Percentiles rank a stretch among this genome's conserved stretches.
phyloP scores from a whole-genome alignment of 2,329 filamentous ascomycete genomes.

The Aspergillus quadrilineatus region DNA sequence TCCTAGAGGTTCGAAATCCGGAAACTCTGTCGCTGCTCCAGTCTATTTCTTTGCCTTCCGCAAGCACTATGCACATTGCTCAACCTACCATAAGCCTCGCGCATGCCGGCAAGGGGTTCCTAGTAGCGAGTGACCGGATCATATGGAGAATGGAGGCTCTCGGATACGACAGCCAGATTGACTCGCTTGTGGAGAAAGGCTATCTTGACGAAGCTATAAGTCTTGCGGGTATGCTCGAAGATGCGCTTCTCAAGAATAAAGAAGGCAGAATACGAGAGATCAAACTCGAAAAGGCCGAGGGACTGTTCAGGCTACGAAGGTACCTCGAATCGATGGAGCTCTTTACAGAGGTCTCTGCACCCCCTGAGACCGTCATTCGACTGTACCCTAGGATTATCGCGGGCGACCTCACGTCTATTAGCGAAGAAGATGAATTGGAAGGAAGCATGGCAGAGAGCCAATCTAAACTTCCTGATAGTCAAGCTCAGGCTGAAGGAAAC shows the following conservation, averaged over 20 bases:
- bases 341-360: constrained; percentile 85
- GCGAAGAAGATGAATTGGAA: constrained; percentile 46
- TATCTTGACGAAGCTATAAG: constrained; percentile 91
- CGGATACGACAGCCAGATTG: constrained; percentile 85
- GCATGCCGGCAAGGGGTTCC: constrained; percentile 92
- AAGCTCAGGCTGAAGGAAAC: constrained; percentile 26
- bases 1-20: constrained; percentile 86
- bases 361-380: constrained; percentile 81
- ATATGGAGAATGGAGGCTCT: constrained; percentile 97
- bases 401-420: constrained; percentile 69
- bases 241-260: constrained; percentile 84
- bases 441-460: constrained; percentile 25
- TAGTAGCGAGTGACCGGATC: constrained; percentile 84
- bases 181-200: constrained; percentile 71
- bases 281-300: constrained; percentile 87
- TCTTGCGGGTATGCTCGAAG: constrained; percentile 83
- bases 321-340: constrained; percentile 85
- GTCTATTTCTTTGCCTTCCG: constrained; percentile 76
- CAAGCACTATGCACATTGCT: constrained; percentile 83
- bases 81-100: constrained; percentile 92
- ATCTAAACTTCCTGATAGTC: constrained; percentile 29
- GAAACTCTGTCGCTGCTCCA: constrained; percentile 88
- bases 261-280: constrained; percentile 75
- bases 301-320: constrained; percentile 76
- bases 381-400: constrained; percentile 83